These are phyloP conservation scores for Bipolaris cookei DNA, from an alignment of 2,329 filamentous ascomycete species.

Conservation along the genomic window DNA sequence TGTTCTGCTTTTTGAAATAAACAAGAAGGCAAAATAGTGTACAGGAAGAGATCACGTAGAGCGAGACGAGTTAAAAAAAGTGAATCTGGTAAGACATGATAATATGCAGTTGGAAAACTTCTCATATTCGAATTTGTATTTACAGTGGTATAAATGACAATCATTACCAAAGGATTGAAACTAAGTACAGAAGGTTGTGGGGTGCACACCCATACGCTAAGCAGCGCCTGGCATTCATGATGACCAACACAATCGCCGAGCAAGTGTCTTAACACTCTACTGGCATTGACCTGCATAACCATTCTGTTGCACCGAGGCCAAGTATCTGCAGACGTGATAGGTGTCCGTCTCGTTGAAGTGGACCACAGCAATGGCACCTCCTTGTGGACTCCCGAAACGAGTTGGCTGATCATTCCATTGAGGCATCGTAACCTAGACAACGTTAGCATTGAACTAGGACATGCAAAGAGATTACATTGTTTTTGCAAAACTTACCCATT, in stretches of 20 bases:
- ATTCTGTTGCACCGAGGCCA: background rate
- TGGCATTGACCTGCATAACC: background rate
- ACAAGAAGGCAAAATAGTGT: too few relatives aligned
- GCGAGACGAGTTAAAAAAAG: too few relatives aligned
- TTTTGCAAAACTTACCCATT: background rate
- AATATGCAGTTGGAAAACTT: too few relatives aligned
- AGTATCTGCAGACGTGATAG: slow-evolving; percentile 2
- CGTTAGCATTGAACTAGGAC: background rate
- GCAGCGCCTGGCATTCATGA: background rate
- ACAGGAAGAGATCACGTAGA: too few relatives aligned
- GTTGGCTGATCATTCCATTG: background rate
- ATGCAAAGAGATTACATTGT: background rate
- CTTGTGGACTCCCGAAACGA: background rate
- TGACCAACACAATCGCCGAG: background rate
- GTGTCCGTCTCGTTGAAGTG: slow-evolving; percentile 15
- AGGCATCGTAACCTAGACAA: background rate
- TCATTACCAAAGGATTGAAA: background rate
- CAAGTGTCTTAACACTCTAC: background rate
- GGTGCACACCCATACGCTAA: background rate
- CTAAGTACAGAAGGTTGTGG: background rate
- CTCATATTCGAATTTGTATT: too few relatives aligned
- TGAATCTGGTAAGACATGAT: too few relatives aligned
- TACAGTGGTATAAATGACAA: too few relatives aligned
- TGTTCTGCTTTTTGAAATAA: too few relatives aligned
- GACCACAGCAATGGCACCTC: slow-evolving; percentile 4